Percentiles rank a stretch among this genome's conserved stretches.
phyloP scores from a whole-genome alignment of 805 yeast species.

The Nakazawaea siamensis region DNA sequence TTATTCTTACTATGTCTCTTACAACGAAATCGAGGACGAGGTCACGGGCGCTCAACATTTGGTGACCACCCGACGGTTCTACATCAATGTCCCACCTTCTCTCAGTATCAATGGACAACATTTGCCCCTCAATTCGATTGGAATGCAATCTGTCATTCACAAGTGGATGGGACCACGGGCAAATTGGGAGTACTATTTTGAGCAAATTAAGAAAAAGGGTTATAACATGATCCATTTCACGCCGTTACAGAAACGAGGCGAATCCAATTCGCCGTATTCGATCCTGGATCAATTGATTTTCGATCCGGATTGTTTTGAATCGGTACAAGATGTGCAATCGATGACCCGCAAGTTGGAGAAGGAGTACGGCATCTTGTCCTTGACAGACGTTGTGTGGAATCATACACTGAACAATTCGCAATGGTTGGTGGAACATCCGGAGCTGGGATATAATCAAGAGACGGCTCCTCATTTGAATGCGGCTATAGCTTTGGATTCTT shows the following conservation, averaged over 20 bases:
- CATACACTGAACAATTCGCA: slow-evolving; percentile 88
- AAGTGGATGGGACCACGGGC: slow-evolving; percentile 75
- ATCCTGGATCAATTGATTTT: slow-evolving; percentile 77
- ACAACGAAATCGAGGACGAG: slow-evolving; percentile 27
- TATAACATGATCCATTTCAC: slow-evolving; percentile 96
- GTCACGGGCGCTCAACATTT: slow-evolving; percentile 19
- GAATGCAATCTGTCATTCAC: slow-evolving; percentile 78
- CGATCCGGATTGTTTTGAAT: slow-evolving; percentile 57
- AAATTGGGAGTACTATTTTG: slow-evolving; percentile 63
- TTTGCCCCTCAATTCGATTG: slow-evolving; percentile 69
- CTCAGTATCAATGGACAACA: slow-evolving; percentile 46
- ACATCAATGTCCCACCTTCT: slow-evolving; percentile 77
- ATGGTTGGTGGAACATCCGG: slow-evolving; percentile 86
- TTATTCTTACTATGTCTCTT: slow-evolving; percentile 64
- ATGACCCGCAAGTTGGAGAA: slow-evolving; percentile 43
- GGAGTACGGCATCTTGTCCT: slow-evolving; percentile 56
- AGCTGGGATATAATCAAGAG: slow-evolving; percentile 74
- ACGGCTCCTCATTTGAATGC: slow-evolving; percentile 86
- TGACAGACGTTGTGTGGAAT: slow-evolving; percentile 91
- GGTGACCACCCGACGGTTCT: slow-evolving; percentile 49
- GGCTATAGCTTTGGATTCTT: slow-evolving; percentile 77
- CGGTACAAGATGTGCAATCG: slow-evolving; percentile 41
- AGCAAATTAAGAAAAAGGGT: slow-evolving; percentile 59
- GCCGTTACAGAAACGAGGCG: slow-evolving; percentile 86
- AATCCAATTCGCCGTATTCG: slow-evolving; percentile 88